Conservation (phyloP, 768 basidiomycete genomes). For the Paxillus rubicundulus region DNA sequence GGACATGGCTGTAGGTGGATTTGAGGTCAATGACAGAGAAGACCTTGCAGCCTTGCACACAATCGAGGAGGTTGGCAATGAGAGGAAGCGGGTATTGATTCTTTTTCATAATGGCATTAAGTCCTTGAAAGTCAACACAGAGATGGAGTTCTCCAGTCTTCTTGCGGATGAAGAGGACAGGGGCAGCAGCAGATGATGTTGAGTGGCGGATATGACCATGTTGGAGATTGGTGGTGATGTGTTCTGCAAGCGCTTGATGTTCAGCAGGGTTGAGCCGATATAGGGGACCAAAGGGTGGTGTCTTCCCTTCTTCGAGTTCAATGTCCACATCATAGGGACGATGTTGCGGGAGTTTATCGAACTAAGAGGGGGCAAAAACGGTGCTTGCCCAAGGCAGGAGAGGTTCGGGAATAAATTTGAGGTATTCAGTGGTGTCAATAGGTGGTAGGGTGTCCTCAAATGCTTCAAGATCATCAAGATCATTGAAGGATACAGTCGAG, state of each 20-base stretch:
- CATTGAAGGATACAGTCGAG: background rate
- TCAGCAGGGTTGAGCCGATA: slow-evolving; percentile 36
- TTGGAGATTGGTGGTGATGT: slow-evolving; percentile 34
- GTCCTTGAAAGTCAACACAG: slow-evolving; percentile 32
- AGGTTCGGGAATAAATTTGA: slow-evolving; percentile 24
- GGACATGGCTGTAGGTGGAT: slow-evolving; percentile 36
- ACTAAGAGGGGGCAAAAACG: slow-evolving; percentile 26
- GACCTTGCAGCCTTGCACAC: slow-evolving; percentile 23
- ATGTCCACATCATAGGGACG: slow-evolving; percentile 36
- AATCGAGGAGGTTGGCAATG: slow-evolving; percentile 30
- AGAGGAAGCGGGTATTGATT: slow-evolving; percentile 35
- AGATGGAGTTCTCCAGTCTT: slow-evolving; percentile 30
- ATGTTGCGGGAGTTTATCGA: slow-evolving; percentile 30
- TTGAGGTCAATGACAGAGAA: slow-evolving; percentile 39
- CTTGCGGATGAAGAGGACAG: slow-evolving; percentile 34
- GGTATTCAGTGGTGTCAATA: background rate
- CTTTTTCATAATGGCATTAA: slow-evolving; percentile 36
- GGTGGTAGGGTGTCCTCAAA: no score
- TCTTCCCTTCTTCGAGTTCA: slow-evolving; percentile 28
- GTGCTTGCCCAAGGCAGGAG: slow-evolving; percentile 26
- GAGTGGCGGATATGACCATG: slow-evolving; percentile 18
- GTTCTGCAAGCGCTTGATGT: slow-evolving; percentile 32
- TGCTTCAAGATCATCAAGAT: background rate
- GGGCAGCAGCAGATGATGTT: slow-evolving; percentile 30
- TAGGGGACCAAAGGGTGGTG: slow-evolving; percentile 29